Evolutionary conservation across 2,329 filamentous ascomycete genomes (phyloP).

Genomic region (Neofusicoccum laricinum): DNA sequence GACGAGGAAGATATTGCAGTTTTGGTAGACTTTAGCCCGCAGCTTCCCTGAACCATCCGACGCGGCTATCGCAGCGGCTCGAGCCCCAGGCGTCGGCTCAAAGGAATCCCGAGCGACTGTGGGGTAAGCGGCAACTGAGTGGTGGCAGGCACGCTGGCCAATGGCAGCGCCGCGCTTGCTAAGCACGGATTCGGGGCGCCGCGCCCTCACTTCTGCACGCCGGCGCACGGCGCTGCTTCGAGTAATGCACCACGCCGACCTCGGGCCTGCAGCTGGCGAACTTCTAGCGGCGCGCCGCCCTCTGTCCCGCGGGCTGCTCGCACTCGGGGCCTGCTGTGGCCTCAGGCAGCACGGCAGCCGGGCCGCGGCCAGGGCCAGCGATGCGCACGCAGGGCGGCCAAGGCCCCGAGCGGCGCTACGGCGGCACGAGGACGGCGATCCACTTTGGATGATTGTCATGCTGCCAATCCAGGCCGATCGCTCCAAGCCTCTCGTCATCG

Average conservation of each 20-base stretch:
- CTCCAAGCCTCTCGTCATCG: conserved; percentile 9
- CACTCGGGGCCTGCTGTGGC: background rate
- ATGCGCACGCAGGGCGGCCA: background rate
- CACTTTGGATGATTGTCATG: conserved; percentile 9
- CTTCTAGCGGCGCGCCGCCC: background rate
- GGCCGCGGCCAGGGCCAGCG: background rate
- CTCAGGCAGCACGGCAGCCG: conserved; percentile 3
- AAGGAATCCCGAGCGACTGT: conserved; percentile 14
- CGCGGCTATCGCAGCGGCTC: conserved; percentile 6
- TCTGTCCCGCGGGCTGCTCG: no score
- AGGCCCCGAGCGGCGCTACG: conserved; percentile 4
- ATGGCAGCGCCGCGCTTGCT: conserved; percentile 11
- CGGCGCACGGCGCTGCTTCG: background rate
- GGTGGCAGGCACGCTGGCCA: background rate
- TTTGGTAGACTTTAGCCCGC: conserved; percentile 3
- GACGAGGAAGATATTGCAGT: conserved; percentile 9
- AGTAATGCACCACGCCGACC: background rate
- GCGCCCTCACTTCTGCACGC: background rate
- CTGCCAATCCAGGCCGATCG: conserved; percentile 12
- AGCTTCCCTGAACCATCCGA: background rate
- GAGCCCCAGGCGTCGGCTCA: background rate
- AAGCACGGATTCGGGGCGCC: conserved; percentile 7
- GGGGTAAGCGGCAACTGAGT: background rate
- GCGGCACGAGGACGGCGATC: conserved; percentile 8
- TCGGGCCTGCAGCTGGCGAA: background rate